phyloP scores from a whole-genome alignment of 352 stramenopile genomes.

The Saprolegnia diclina region DNA sequence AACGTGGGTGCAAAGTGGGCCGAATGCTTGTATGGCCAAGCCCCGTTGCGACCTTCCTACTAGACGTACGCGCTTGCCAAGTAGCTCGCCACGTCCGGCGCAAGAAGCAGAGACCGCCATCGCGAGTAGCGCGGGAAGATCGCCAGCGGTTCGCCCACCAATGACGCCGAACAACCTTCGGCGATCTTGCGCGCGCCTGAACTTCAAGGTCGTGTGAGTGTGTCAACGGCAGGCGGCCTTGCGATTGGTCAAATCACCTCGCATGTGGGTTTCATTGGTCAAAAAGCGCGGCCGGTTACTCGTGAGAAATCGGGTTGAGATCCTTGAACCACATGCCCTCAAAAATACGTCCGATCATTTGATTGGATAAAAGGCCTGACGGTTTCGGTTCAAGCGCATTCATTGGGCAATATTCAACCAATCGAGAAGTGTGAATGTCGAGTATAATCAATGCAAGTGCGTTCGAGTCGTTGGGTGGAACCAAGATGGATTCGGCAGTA shows the following conservation, averaged over 20 bases:
- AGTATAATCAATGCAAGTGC: not conserved
- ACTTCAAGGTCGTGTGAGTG: not conserved
- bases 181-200: too few relatives aligned
- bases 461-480: not conserved
- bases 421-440: not conserved
- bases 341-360: not conserved
- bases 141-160: too few relatives aligned
- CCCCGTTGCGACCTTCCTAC: too few relatives aligned
- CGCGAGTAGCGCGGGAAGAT: not conserved
- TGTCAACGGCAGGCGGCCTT: not conserved
- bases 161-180: not conserved
- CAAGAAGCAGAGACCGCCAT: too few relatives aligned
- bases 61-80: too few relatives aligned
- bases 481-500: not conserved
- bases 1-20: too few relatives aligned
- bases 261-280: not conserved
- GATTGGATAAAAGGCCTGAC: slow-evolving; percentile 21
- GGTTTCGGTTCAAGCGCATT: not conserved
- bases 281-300: not conserved
- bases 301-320: not conserved
- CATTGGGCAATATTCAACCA: slow-evolving; percentile 12
- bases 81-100: too few relatives aligned
- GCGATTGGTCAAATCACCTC: too few relatives aligned
- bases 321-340: not conserved
- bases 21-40: too few relatives aligned